phyloP scores from a whole-genome alignment of 148 eudicot genomes.

The Nepenthes mirabilis region DNA sequence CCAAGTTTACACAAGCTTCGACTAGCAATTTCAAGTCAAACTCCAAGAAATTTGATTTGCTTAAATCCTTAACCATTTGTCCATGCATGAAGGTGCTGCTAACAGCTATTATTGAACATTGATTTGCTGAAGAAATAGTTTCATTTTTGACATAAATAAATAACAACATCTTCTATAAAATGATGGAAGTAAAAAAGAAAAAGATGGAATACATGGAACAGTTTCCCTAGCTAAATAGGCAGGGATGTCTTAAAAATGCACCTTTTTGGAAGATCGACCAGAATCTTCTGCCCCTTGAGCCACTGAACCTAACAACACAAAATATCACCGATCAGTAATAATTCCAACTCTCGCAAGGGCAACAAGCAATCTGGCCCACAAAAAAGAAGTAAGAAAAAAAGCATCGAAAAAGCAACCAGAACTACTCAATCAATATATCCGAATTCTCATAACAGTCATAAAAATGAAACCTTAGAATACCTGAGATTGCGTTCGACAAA shows the following conservation, averaged over 20 bases:
- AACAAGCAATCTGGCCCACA: not conserved
- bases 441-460: not conserved
- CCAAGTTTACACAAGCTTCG: too few relatives aligned
- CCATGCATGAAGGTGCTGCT: too few relatives aligned
- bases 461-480: slow-evolving; percentile 6
- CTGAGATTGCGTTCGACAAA: slow-evolving; percentile 14
- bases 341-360: not conserved
- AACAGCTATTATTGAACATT: too few relatives aligned
- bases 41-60: too few relatives aligned
- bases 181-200: too few relatives aligned
- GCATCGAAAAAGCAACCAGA: not conserved
- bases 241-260: not conserved
- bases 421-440: not conserved
- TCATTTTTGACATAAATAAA: too few relatives aligned
- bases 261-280: slow-evolving; percentile 66
- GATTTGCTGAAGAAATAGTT: too few relatives aligned
- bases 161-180: too few relatives aligned
- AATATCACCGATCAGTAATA: not conserved
- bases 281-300: slow-evolving; percentile 22
- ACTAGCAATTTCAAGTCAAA: too few relatives aligned
- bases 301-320: slow-evolving; percentile 24
- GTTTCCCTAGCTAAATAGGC: too few relatives aligned
- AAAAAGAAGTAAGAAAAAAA: not conserved
- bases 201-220: too few relatives aligned
- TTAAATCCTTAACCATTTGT: too few relatives aligned